Conservation (phyloP, 2,329 filamentous ascomycete species). For the Neofusicoccum umdonicola region DNA sequence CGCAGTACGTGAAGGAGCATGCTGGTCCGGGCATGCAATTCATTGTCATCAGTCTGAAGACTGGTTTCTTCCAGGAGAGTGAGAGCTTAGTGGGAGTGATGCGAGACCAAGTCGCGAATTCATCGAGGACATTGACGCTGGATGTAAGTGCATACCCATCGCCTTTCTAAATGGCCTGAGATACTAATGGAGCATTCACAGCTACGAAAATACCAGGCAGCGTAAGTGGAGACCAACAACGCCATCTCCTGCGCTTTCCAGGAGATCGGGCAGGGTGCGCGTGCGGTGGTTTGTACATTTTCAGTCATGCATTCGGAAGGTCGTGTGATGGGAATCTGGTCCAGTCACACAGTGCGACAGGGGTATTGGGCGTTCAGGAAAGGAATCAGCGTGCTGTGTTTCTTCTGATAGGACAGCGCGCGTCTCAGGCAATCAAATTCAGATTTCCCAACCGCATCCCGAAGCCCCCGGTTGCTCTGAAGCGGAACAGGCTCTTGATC, state of each 20-base stretch:
- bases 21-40: conserved; percentile 98
- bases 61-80: conserved; percentile 91
- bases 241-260: not conserved
- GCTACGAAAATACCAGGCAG: conserved; percentile 30
- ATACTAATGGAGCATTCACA: conserved; percentile 20
- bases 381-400: not conserved
- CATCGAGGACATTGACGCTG: conserved; percentile 83
- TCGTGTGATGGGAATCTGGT: not conserved
- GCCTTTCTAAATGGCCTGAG: not conserved
- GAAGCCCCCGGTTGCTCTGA: not conserved
- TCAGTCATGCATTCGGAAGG: not conserved
- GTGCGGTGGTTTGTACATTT: not conserved
- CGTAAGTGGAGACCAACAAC: conserved; percentile 8
- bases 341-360: not conserved
- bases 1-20: conserved; percentile 92
- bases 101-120: conserved; percentile 90
- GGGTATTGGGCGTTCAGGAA: not conserved
- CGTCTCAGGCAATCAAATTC: not conserved
- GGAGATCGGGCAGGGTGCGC: not conserved
- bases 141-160: conserved; percentile 67
- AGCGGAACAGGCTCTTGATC: not conserved
- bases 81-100: conserved; percentile 95
- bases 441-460: not conserved
- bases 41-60: conserved; percentile 95
- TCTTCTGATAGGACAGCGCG: not conserved